Evolutionary conservation across 1,284 basidiomycete species (phyloP), one percentile per base, ranked within the genome.

Genomic region (Irpex rosettiformis): DNA sequence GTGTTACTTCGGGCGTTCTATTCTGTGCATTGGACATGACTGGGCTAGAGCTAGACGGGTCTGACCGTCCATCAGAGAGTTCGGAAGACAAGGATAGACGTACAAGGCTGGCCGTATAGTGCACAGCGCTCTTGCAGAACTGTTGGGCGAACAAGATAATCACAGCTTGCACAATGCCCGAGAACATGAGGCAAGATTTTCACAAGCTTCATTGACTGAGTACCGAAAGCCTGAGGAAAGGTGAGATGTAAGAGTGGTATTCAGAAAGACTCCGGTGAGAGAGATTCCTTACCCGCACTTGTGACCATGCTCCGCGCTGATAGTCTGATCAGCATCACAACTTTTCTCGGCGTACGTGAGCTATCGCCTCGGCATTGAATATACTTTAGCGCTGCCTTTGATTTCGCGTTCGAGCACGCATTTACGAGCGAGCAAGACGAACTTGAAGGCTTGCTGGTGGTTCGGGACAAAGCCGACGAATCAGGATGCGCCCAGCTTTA

Each of bases 221-320:
- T 27, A 28, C n/a, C n/a, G 16, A 51, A 6, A 51, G 33, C 33
- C 16, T 37, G 33, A 37, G 33, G 11, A 37, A 16, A 51, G 48
- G 27, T 51, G 27, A 25, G 48, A 28, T 51, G 48, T 51, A 28
- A 51, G 48, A 51, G 25, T 47, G 43, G 21, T 24, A n/a, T n/a
- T n/a, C n/a, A 27, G 27, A 51, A 51, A 13, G 21, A 6, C 18
- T 51, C 48, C 48, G 48, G 13, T 28, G 48, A 8, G 48, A 8
- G 48, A 51, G 48, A 51, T 11, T 27, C 27, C 48, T 16, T 51
- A 51, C 48, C 48, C 27, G 48, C 27, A 11, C 24, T 11, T 22
- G 48, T 51, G 48, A 51, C 48, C 48, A 51, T 51, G 25, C 43
- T 51, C 22, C 48, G 48, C 21, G 48, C 48, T 28, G 43, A 22